phyloP scores from a whole-genome alignment of 78 protist genomes.

The Speleostelium caveatum region DNA sequence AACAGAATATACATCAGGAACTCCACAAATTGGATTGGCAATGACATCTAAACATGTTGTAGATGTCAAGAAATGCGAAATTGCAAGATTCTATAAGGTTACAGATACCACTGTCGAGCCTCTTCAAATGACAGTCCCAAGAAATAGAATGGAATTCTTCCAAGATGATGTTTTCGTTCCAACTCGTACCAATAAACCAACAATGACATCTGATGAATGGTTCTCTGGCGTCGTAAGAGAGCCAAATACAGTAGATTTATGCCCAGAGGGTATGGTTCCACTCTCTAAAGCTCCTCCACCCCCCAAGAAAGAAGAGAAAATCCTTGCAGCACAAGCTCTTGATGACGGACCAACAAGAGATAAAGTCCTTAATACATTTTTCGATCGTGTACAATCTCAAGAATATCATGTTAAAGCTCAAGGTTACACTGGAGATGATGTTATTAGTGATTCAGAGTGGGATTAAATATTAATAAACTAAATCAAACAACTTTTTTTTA shows the following conservation, averaged over 20 bases:
- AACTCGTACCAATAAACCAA: constrained; percentile 76
- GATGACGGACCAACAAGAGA: constrained; percentile 56
- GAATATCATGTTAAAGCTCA: not conserved
- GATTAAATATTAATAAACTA: no score
- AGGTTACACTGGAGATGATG: not conserved
- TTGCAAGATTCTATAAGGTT: constrained; percentile 72
- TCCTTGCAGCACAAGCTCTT: not conserved
- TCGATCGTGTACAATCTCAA: constrained; percentile 24
- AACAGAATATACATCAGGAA: constrained; percentile 51
- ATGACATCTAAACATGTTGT: constrained; percentile 65
- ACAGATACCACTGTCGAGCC: constrained; percentile 74
- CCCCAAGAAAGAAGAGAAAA: constrained; percentile 38
- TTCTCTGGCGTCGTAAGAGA: constrained; percentile 78
- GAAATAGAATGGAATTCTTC: constrained; percentile 87
- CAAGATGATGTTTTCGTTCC: constrained; percentile 90
- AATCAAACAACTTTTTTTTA: no score
- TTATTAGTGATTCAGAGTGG: not conserved
- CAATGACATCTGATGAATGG: constrained; percentile 88
- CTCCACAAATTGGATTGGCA: constrained; percentile 79
- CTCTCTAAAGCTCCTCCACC: constrained; percentile 62
- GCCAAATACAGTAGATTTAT: constrained; percentile 26
- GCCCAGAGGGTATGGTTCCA: constrained; percentile 52
- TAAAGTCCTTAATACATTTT: constrained; percentile 14
- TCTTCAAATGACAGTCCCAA: constrained; percentile 86
- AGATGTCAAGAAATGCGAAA: constrained; percentile 85